phyloP scores from a whole-genome alignment of 257 asterid species.

The Euphrasia confusa region DNA sequence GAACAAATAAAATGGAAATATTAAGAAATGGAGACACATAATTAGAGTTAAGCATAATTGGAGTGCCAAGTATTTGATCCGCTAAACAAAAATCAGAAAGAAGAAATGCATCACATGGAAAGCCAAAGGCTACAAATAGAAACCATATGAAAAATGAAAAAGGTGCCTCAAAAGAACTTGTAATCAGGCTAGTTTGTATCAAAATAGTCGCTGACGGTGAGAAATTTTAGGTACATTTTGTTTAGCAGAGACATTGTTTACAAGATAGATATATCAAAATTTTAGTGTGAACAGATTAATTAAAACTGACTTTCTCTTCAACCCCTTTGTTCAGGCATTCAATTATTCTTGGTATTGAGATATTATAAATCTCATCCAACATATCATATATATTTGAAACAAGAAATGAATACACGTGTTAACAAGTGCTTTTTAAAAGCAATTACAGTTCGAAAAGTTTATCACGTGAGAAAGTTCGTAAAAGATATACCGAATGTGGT shows the following conservation, averaged over 20 bases:
- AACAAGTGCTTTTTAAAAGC: slow-evolving; percentile 11
- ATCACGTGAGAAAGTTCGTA: not conserved
- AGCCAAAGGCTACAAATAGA: slow-evolving; percentile 14
- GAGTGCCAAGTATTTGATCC: not conserved
- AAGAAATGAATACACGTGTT: slow-evolving; percentile 7
- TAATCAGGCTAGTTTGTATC: not conserved
- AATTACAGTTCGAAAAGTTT: slow-evolving; percentile 3
- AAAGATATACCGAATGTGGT: not conserved
- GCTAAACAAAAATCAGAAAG: slow-evolving; percentile 11
- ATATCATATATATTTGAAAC: slow-evolving; percentile 8
- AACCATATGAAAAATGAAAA: slow-evolving; percentile 6
- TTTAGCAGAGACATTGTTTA: slow-evolving; percentile 17
- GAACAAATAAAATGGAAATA: slow-evolving; percentile 26
- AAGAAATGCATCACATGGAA: slow-evolving; percentile 3
- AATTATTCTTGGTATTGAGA: slow-evolving; percentile 5
- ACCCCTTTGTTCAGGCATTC: slow-evolving; percentile 18
- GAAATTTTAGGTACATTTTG: slow-evolving; percentile 5
- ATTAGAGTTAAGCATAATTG: slow-evolving; percentile 13
- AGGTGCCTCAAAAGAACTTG: not conserved
- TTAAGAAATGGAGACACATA: slow-evolving; percentile 15
- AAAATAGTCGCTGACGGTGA: not conserved
- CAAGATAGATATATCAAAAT: slow-evolving; percentile 9
- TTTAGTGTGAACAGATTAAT: not conserved
- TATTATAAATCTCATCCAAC: slow-evolving; percentile 8
- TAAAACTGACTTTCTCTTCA: slow-evolving; percentile 11